Percentiles rank a stretch among this genome's conserved stretches.
These are phyloP conservation scores for Cordyceps fumosorosea DNA, from an alignment of 2,329 filamentous ascomycete species.

Conservation along the genomic window DNA sequence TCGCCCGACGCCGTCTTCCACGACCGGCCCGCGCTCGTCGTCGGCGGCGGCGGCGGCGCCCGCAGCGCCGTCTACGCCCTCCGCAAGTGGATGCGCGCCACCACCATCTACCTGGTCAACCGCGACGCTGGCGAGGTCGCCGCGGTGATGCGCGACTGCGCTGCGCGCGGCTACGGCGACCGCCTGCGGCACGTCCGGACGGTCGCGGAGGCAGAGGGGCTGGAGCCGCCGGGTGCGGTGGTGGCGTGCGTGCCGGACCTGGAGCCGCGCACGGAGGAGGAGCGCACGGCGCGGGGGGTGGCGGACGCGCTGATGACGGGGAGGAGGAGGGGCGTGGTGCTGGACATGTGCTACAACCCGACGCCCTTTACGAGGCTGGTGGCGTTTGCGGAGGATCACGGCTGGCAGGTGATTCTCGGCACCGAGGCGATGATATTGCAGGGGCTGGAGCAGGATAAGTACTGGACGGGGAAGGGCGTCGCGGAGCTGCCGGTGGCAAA, in stretches of 20 bases:
- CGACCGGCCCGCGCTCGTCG: constrained; percentile 60
- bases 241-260: constrained; percentile 73
- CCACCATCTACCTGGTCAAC: constrained; percentile 70
- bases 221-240: constrained; percentile 58
- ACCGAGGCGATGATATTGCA: constrained; percentile 75
- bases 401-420: constrained; percentile 69
- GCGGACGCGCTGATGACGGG: constrained; percentile 40
- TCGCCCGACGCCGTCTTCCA: constrained; percentile 42
- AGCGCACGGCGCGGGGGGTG: constrained; percentile 53
- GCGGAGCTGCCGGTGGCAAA: constrained; percentile 52
- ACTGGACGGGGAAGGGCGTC: constrained; percentile 59
- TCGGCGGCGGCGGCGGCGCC: constrained; percentile 75
- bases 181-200: constrained; percentile 55
- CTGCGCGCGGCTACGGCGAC: constrained; percentile 50
- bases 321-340: constrained; percentile 55
- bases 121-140: constrained; percentile 62
- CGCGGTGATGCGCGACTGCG: constrained; percentile 59
- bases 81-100: constrained; percentile 60
- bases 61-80: constrained; percentile 71
- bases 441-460: constrained; percentile 60
- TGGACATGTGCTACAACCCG: constrained; percentile 84
- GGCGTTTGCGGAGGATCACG: constrained; percentile 50
- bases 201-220: constrained; percentile 48
- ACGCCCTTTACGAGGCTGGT: constrained; percentile 61
- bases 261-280: constrained; percentile 56